Percentiles rank a stretch among this genome's conserved stretches.
These are phyloP conservation scores for Helianthus tuberosus DNA, from an alignment of 129 eudicot species.

Conservation along the genomic window DNA sequence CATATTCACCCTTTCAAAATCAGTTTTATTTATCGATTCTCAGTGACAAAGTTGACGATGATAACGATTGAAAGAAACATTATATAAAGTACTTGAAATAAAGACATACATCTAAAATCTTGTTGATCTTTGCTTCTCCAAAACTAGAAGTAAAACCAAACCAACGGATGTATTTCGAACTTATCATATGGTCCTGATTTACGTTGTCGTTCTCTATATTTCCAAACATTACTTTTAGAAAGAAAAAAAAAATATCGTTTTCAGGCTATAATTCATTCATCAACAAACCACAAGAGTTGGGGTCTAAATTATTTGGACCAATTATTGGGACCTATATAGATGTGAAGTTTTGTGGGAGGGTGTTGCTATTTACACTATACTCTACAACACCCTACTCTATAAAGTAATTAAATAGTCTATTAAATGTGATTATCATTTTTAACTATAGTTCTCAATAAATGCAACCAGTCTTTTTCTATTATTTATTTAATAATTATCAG, in stretches of 20 bases:
- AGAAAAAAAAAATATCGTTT: neutral
- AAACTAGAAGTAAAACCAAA: slow-evolving; percentile 3
- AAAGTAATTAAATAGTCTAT: too few relatives aligned
- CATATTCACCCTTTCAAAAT: neutral
- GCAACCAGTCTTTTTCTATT: too few relatives aligned
- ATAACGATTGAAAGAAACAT: neutral
- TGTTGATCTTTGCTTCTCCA: slow-evolving; percentile 4
- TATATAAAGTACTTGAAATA: neutral
- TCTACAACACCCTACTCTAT: too few relatives aligned
- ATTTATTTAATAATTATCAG: too few relatives aligned
- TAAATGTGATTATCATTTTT: too few relatives aligned
- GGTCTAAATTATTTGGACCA: slow-evolving; percentile 13
- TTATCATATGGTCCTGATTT: slow-evolving; percentile 5
- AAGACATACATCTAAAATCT: neutral
- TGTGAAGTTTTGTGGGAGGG: slow-evolving; percentile 6
- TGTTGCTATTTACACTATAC: too few relatives aligned
- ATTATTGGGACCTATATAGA: neutral
- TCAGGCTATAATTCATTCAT: neutral
- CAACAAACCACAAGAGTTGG: neutral
- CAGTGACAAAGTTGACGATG: neutral
- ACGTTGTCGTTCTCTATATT: neutral
- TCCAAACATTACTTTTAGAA: neutral
- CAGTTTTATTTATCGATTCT: neutral
- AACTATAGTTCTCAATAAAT: too few relatives aligned
- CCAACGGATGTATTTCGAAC: neutral